These are phyloP conservation scores for Aspergillus uvarum DNA, from an alignment of 2,329 filamentous ascomycete species.

Conservation along the genomic window DNA sequence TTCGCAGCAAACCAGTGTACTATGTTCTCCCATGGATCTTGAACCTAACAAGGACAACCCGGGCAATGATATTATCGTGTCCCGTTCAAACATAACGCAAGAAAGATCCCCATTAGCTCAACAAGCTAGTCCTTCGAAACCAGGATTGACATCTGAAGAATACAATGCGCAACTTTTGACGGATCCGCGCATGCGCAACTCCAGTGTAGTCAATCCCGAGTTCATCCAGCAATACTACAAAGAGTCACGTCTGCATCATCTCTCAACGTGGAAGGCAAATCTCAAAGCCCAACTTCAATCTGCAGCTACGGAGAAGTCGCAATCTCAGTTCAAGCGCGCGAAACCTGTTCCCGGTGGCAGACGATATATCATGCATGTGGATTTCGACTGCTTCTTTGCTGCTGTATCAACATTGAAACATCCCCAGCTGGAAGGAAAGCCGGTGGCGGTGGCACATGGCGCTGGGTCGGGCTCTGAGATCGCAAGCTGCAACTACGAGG, in stretches of 20 bases:
- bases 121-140: conserved; percentile 31
- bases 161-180: conserved; percentile 83
- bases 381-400: conserved; percentile 98
- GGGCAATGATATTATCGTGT: neutral
- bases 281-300: conserved; percentile 85
- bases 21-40: neutral
- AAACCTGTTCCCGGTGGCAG: conserved; percentile 63
- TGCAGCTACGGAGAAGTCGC: conserved; percentile 67
- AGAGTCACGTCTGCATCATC: conserved; percentile 89
- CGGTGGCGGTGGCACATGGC: conserved; percentile 85
- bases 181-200: conserved; percentile 82
- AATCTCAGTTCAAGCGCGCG: conserved; percentile 47
- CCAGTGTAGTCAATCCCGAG: conserved; percentile 86
- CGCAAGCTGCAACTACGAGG: conserved; percentile 94
- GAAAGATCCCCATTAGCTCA: conserved; percentile 20
- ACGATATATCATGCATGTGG: conserved; percentile 88
- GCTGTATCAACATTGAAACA: conserved; percentile 80
- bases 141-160: conserved; percentile 76
- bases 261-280: conserved; percentile 95
- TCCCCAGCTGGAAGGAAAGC: conserved; percentile 74
- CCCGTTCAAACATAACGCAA: neutral
- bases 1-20: neutral
- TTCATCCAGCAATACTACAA: conserved; percentile 95
- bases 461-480: conserved; percentile 86
- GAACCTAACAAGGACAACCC: neutral